Base-by-base conservation (phyloP, 1,139 yeast genomes). In the Schizosaccharomyces versatilis region DNA sequence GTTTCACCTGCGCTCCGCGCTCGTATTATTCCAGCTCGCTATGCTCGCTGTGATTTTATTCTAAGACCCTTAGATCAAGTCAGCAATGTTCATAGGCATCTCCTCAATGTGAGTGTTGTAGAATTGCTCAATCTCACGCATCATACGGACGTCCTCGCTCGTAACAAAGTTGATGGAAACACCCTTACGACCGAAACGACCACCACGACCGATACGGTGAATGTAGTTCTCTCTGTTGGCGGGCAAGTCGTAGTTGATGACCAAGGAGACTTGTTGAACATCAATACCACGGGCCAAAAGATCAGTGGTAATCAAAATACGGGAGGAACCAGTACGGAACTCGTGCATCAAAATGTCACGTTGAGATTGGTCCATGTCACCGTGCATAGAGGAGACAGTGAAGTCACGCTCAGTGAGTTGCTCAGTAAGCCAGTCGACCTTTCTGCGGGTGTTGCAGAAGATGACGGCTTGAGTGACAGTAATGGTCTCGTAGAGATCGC, bases 131-230 rank as follows among this genome's bases (percentile, higher is more conserved):
- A 90, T 83, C 74, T 88, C 97, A 77, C 95, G 84, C 83, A 93
- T 80, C 77, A 83, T 83, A 68, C 81, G 81, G 68, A 86, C 84
- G 69, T 90, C 97, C 65, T 81, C 80, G 66, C 77, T 79, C 64
- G 97, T 85, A 71, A 88, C 94, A 67, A 90, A 83, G 81, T 90
- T 90, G 78, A 90, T 86, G 67, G 98, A 97, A 69, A 88, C 95
- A 81, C 98, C 98, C 81, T 90, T 90, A 76, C 98, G 82, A 78
- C 98, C 98, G 78, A 90, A 90, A 77, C 98, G 90, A 77, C 98
- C 98, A 76, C 95, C 94, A 79, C 98, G 85, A 79, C 98, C 98
- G 68, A 90, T 90, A 81, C 98, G 84, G 78, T 90, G 98, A 69
- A 90, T 85, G 73, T 90, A 90, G 83, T 90, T 88, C 75, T 90